Percentiles rank a stretch among this genome's conserved stretches.
These are phyloP conservation scores for Antarctomyces pellizariae DNA, from an alignment of 495 filamentous ascomycete genomes.

Conservation along the genomic window DNA sequence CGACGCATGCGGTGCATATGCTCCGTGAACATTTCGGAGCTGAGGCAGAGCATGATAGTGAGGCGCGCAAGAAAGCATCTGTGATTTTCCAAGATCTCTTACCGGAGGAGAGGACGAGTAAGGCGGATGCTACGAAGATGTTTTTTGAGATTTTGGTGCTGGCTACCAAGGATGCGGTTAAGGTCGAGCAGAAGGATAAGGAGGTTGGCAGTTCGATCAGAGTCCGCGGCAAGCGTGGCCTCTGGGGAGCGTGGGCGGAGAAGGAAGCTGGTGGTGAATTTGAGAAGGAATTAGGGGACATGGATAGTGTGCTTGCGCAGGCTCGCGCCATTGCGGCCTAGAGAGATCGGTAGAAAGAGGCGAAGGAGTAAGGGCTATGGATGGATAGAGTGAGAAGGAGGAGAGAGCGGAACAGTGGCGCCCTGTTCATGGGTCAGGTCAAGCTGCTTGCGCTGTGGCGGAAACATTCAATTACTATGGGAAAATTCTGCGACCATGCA, in stretches of 20 bases:
- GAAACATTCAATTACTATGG: no score
- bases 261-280: conserved; percentile 41
- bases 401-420: no score
- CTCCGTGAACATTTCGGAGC: conserved; percentile 67
- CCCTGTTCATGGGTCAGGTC: no score
- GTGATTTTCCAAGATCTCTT: conserved; percentile 84
- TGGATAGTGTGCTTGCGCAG: no score
- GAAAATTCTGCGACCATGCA: no score
- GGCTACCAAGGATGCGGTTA: conserved; percentile 93
- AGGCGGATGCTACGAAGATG: conserved; percentile 91
- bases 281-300: no score
- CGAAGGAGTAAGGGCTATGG: no score
- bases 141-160: conserved; percentile 93
- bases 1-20: conserved; percentile 87
- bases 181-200: conserved; percentile 71
- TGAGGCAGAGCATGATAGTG: conserved; percentile 30
- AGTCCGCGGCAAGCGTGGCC: conserved; percentile 65
- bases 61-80: conserved; percentile 47
- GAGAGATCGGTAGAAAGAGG: no score
- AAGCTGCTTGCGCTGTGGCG: no score
- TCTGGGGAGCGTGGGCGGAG: conserved; percentile 95
- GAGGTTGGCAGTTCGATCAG: conserved; percentile 52
- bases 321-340: no score
- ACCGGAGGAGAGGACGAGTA: conserved; percentile 51
- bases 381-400: no score